Evolutionary conservation across 306 rosid species (phyloP).

Genomic region (Quercus robur): DNA sequence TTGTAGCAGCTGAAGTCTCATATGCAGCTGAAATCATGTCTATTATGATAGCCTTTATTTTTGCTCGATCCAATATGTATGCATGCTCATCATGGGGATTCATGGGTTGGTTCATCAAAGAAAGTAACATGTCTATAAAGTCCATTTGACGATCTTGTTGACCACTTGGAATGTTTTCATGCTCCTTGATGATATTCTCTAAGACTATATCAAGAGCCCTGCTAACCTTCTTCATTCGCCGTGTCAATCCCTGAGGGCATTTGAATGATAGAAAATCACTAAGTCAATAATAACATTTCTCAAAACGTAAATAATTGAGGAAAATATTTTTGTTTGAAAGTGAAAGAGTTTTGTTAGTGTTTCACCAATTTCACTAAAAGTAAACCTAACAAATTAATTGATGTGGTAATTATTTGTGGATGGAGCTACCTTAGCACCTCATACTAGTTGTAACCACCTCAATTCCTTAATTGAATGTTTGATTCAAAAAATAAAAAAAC

Average conservation of each 20-base stretch:
- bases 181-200: slow-evolving; percentile 33
- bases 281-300: too few relatives aligned
- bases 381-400: too few relatives aligned
- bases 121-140: slow-evolving; percentile 27
- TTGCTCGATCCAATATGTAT: slow-evolving; percentile 15
- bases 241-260: slow-evolving; percentile 20
- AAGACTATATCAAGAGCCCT: slow-evolving; percentile 23
- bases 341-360: too few relatives aligned
- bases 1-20: neutral
- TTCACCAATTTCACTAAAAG: too few relatives aligned
- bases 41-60: slow-evolving; percentile 31
- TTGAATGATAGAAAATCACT: too few relatives aligned
- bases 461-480: too few relatives aligned
- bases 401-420: too few relatives aligned
- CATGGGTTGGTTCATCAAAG: slow-evolving; percentile 21
- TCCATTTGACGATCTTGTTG: slow-evolving; percentile 6
- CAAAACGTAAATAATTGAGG: too few relatives aligned
- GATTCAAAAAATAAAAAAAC: too few relatives aligned
- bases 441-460: too few relatives aligned
- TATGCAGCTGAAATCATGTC: slow-evolving; percentile 28
- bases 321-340: too few relatives aligned
- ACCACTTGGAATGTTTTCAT: neutral
- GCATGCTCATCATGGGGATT: slow-evolving; percentile 24
- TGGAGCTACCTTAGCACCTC: too few relatives aligned
- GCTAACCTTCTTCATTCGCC: slow-evolving; percentile 14